These are phyloP conservation scores for Glarea lozoyensis DNA, from an alignment of 495 filamentous ascomycete species.

Conservation along the genomic window DNA sequence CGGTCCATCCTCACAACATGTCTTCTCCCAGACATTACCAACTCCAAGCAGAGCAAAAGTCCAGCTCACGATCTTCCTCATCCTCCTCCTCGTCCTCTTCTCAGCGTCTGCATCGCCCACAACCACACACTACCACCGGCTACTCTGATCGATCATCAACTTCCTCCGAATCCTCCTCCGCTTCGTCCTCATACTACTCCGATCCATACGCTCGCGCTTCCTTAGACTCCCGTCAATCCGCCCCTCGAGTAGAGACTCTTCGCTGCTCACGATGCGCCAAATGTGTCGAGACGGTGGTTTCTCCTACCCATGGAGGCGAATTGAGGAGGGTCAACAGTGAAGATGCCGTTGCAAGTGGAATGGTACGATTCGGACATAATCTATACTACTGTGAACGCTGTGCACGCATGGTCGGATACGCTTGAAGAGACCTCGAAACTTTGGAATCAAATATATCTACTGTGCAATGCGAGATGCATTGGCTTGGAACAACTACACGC, in stretches of 20 bases:
- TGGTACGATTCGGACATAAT: conserved; percentile 66
- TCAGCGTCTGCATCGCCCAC: too few relatives aligned
- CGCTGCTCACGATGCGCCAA: conserved; percentile 48
- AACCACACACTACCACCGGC: conserved; percentile 4
- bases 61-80: too few relatives aligned
- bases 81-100: not conserved
- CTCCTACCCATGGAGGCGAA: not conserved
- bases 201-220: conserved; percentile 3
- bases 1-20: too few relatives aligned
- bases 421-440: conserved; percentile 32
- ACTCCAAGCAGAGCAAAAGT: not conserved
- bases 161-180: conserved; percentile 29
- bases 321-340: conserved; percentile 30
- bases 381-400: conserved; percentile 74
- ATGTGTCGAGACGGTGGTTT: conserved; percentile 37
- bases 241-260: conserved; percentile 39
- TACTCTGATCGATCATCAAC: conserved; percentile 9
- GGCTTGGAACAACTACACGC: too few relatives aligned
- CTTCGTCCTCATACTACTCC: conserved; percentile 15
- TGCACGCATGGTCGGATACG: conserved; percentile 62
- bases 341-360: conserved; percentile 41
- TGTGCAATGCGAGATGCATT: too few relatives aligned
- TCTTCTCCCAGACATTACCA: too few relatives aligned
- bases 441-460: too few relatives aligned
- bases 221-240: conserved; percentile 30